phyloP scores from a whole-genome alignment of 495 filamentous ascomycete genomes.

The Lasiosphaeris hirsuta region DNA sequence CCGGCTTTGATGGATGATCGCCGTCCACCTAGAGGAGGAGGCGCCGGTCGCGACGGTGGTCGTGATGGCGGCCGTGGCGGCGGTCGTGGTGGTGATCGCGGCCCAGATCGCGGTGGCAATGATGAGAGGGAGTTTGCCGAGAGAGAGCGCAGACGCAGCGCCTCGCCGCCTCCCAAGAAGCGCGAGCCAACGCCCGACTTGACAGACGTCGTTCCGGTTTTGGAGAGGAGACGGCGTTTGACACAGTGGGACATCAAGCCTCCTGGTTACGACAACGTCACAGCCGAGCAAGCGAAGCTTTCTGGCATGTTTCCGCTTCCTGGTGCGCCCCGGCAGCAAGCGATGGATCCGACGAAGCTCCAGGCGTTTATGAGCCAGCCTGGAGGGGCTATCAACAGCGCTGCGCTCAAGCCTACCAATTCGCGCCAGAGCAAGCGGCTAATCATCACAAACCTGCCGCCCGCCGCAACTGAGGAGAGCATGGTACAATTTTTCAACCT shows the following conservation, averaged over 20 bases:
- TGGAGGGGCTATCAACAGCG: slow-evolving; percentile 62
- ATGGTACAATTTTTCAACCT: slow-evolving; percentile 89
- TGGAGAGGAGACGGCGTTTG: slow-evolving; percentile 80
- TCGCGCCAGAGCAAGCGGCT: slow-evolving; percentile 90
- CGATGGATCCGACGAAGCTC: slow-evolving; percentile 91
- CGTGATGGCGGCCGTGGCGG: slow-evolving; percentile 23
- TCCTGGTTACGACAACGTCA: slow-evolving; percentile 96
- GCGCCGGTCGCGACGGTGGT: slow-evolving; percentile 36
- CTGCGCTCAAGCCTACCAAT: slow-evolving; percentile 85
- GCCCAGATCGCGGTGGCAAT: slow-evolving; percentile 35
- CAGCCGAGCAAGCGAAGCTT: slow-evolving; percentile 96
- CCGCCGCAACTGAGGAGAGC: slow-evolving; percentile 62
- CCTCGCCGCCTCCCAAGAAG: slow-evolving; percentile 79
- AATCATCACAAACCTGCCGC: slow-evolving; percentile 77
- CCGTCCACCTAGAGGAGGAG: slow-evolving; percentile 40
- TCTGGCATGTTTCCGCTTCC: slow-evolving; percentile 99
- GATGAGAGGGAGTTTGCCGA: slow-evolving; percentile 49
- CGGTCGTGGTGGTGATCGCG: slow-evolving; percentile 25
- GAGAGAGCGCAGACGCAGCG: slow-evolving; percentile 71
- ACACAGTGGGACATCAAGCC: slow-evolving; percentile 99
- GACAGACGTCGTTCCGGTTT: slow-evolving; percentile 73
- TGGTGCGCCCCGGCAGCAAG: slow-evolving; percentile 89
- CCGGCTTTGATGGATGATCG: slow-evolving; percentile 32
- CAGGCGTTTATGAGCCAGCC: slow-evolving; percentile 95
- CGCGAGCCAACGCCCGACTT: slow-evolving; percentile 93